phyloP scores from a whole-genome alignment of 768 basidiomycete species.

The Sporobolomyces pararoseus region DNA sequence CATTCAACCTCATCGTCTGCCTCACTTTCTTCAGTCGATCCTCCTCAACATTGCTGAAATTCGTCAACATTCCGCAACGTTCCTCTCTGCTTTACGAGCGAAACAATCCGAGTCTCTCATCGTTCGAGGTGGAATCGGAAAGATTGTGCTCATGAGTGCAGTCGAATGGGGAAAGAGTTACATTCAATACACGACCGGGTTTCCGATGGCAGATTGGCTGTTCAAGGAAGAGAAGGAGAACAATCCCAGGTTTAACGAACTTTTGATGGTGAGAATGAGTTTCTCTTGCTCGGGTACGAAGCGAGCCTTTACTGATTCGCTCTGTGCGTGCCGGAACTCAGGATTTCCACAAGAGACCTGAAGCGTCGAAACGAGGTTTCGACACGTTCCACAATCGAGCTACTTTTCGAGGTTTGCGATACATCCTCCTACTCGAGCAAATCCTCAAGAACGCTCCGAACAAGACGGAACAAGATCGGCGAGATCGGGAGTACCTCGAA shows the following conservation, averaged over 20 bases:
- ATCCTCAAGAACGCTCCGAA: slow-evolving; percentile 71
- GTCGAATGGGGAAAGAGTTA: slow-evolving; percentile 83
- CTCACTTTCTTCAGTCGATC: slow-evolving; percentile 81
- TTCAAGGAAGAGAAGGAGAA: slow-evolving; percentile 78
- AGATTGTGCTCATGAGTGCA: slow-evolving; percentile 80
- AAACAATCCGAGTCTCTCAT: slow-evolving; percentile 80
- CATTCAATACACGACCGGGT: slow-evolving; percentile 59
- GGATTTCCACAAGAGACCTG: slow-evolving; percentile 31
- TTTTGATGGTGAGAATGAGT: slow-evolving; percentile 83
- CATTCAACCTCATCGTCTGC: slow-evolving; percentile 59
- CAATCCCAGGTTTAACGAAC: slow-evolving; percentile 75
- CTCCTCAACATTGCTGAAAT: slow-evolving; percentile 85
- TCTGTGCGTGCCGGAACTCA: too few species aligned
- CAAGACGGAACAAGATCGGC: slow-evolving; percentile 64
- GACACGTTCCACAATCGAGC: slow-evolving; percentile 89
- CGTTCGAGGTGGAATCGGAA: slow-evolving; percentile 72
- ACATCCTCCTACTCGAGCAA: slow-evolving; percentile 74
- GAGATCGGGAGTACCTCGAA: slow-evolving; percentile 63
- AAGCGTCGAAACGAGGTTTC: slow-evolving; percentile 65
- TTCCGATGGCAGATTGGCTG: slow-evolving; percentile 74
- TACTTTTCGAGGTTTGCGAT: slow-evolving; percentile 81
- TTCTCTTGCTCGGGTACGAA: too few species aligned
- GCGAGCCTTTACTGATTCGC: too few species aligned
- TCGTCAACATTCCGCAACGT: slow-evolving; percentile 71
- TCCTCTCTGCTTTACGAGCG: slow-evolving; percentile 81